Evolutionary conservation across 1,284 basidiomycete species (phyloP).

Genomic region (Xerocomus nothofagi): DNA sequence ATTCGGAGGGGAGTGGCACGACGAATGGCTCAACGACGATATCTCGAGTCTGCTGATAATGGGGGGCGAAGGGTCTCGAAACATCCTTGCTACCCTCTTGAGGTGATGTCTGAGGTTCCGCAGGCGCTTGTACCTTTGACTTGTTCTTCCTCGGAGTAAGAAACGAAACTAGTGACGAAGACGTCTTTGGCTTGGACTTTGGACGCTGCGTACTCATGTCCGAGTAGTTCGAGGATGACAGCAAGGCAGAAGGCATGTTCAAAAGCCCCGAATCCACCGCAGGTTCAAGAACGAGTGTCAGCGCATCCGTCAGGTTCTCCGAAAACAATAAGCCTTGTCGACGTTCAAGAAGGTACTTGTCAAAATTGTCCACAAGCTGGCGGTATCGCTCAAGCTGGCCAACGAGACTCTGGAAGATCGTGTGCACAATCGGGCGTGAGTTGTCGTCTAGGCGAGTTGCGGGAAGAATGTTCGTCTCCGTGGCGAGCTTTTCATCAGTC

Average conservation of each 20-base stretch:
- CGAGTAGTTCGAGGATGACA: constrained; percentile 25
- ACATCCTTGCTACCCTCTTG: constrained; percentile 42
- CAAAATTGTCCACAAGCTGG: constrained; percentile 74
- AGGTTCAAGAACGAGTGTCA: constrained; percentile 71
- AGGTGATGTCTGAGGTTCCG: constrained; percentile 47
- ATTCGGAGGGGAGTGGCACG: constrained; percentile 51
- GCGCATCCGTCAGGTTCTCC: constrained; percentile 90
- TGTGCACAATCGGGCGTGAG: constrained; percentile 75
- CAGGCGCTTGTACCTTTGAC: constrained; percentile 33
- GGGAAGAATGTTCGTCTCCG: constrained; percentile 57
- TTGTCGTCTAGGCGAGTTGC: constrained; percentile 68
- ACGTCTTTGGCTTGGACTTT: constrained; percentile 58
- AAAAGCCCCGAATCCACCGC: constrained; percentile 41
- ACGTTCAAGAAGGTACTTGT: constrained; percentile 81
- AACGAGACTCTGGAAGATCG: constrained; percentile 76
- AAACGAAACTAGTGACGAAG: constrained; percentile 72
- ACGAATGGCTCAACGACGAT: constrained; percentile 74
- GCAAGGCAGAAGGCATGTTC: constrained; percentile 19
- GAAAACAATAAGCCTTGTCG: constrained; percentile 89
- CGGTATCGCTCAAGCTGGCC: constrained; percentile 80
- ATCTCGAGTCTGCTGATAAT: constrained; percentile 79
- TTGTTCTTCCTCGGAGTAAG: constrained; percentile 74
- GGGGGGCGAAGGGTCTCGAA: constrained; percentile 81
- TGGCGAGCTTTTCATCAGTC: constrained; percentile 64
- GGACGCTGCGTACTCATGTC: constrained; percentile 35